A percentile compares a stretch with the other conserved stretches of the same genome.
Evolutionary conservation across 148 eudicot genomes (phyloP).

Genomic region (Nyssa sinensis): DNA sequence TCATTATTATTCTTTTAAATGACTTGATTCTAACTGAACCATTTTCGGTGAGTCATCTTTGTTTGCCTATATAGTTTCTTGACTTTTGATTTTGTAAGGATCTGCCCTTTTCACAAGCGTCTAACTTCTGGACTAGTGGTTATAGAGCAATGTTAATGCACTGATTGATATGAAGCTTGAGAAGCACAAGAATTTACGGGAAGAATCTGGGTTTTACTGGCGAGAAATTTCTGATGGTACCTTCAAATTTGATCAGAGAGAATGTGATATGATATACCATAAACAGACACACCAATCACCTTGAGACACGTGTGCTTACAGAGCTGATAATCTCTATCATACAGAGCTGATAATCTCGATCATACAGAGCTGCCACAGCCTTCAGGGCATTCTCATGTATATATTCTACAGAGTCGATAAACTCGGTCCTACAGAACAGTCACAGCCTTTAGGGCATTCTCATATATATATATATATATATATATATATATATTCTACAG

Average conservation of each 20-base stretch:
- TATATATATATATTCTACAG: too few species aligned
- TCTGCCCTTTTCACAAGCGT: not conserved
- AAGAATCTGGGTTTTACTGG: slow-evolving; percentile 86
- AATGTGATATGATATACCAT: too few species aligned
- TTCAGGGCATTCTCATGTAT: too few species aligned
- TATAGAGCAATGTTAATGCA: slow-evolving; percentile 80
- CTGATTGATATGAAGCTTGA: slow-evolving; percentile 94
- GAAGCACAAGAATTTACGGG: slow-evolving; percentile 92
- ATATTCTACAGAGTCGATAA: too few species aligned
- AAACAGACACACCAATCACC: too few species aligned
- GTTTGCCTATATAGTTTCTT: not conserved
- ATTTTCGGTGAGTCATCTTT: slow-evolving; percentile 3
- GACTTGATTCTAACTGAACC: not conserved
- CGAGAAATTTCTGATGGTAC: slow-evolving; percentile 81
- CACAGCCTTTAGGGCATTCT: too few species aligned
- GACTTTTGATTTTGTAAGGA: not conserved
- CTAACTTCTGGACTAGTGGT: slow-evolving; percentile 5
- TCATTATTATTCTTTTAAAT: not conserved
- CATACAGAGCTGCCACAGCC: too few species aligned
- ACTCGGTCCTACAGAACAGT: too few species aligned
- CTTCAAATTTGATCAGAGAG: slow-evolving; percentile 84
- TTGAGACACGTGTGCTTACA: too few species aligned
- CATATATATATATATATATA: too few species aligned
- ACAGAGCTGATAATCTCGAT: too few species aligned
- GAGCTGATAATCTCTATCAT: too few species aligned